phyloP scores from a whole-genome alignment of 2,329 filamentous ascomycete genomes.

The Thelonectria rubi region DNA sequence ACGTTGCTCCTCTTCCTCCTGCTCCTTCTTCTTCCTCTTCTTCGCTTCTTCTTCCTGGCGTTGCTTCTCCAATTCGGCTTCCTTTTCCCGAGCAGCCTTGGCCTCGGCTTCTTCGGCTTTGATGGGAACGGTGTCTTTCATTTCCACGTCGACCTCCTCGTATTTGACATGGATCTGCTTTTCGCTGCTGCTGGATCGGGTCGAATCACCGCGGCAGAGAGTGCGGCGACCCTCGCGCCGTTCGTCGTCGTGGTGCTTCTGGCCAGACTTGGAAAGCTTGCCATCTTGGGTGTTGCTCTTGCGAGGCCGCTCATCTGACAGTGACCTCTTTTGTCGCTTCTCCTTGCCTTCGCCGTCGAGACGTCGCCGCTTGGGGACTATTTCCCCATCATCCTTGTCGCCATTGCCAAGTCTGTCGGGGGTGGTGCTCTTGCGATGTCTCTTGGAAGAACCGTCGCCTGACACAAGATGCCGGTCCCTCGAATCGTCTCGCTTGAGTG shows the following conservation, averaged over 20 bases:
- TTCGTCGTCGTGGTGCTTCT: slow-evolving; percentile 56
- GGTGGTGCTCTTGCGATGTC: slow-evolving; percentile 67
- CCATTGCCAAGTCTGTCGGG: slow-evolving; percentile 61
- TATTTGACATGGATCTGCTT: slow-evolving; percentile 66
- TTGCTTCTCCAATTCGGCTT: slow-evolving; percentile 45
- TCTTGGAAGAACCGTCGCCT: slow-evolving; percentile 63
- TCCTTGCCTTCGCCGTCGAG: slow-evolving; percentile 64
- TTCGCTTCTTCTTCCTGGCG: slow-evolving; percentile 45
- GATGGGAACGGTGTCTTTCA: slow-evolving; percentile 57
- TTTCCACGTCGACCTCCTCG: slow-evolving; percentile 65
- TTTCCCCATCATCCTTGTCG: slow-evolving; percentile 63
- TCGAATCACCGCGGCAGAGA: slow-evolving; percentile 53
- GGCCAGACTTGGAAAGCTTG: slow-evolving; percentile 46
- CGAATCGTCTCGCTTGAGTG: slow-evolving; percentile 69
- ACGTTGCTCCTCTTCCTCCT: slow-evolving; percentile 42
- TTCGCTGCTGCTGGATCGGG: slow-evolving; percentile 54
- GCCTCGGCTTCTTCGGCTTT: slow-evolving; percentile 43
- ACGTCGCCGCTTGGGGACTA: slow-evolving; percentile 64
- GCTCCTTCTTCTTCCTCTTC: slow-evolving; percentile 50
- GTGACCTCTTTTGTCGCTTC: slow-evolving; percentile 54
- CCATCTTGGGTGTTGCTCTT: slow-evolving; percentile 56
- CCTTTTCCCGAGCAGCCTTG: slow-evolving; percentile 50
- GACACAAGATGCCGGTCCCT: slow-evolving; percentile 62
- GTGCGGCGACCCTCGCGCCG: slow-evolving; percentile 50
- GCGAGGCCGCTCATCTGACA: slow-evolving; percentile 56